These are phyloP conservation scores for Yarrowia bubula DNA, from an alignment of 805 yeast species.

Conservation along the genomic window DNA sequence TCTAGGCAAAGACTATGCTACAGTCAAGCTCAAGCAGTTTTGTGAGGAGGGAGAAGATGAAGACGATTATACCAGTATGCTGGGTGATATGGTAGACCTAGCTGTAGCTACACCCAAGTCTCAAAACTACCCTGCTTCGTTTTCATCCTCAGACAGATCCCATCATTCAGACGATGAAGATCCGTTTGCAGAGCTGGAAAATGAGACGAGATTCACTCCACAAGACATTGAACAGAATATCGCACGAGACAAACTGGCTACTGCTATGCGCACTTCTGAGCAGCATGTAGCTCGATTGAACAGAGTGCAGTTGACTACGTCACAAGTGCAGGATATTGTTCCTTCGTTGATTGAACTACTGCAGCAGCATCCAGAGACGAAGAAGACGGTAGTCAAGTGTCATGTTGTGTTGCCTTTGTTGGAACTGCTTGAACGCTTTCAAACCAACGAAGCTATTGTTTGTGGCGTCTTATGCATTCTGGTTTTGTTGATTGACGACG, in stretches of 20 bases:
- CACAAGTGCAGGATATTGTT: slow-evolving; percentile 8
- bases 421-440: slow-evolving; percentile 30
- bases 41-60: slow-evolving; percentile 30
- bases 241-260: slow-evolving; percentile 29
- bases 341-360: neutral
- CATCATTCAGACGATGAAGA: slow-evolving; percentile 28
- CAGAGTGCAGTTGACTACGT: neutral
- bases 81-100: slow-evolving; percentile 24
- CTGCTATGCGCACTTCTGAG: slow-evolving; percentile 7
- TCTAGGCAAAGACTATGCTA: neutral
- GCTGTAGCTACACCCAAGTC: slow-evolving; percentile 25
- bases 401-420: slow-evolving; percentile 34
- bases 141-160: slow-evolving; percentile 11
- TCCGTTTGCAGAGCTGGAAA: slow-evolving; percentile 28
- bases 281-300: slow-evolving; percentile 8
- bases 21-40: slow-evolving; percentile 3
- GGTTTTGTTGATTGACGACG: slow-evolving; percentile 11
- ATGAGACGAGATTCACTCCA: slow-evolving; percentile 31
- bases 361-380: slow-evolving; percentile 29
- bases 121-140: slow-evolving; percentile 6
- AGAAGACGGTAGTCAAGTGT: slow-evolving; percentile 28
- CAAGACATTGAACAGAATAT: slow-evolving; percentile 30
- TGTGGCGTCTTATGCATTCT: slow-evolving; percentile 9
- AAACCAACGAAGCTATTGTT: slow-evolving; percentile 16
- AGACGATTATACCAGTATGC: slow-evolving; percentile 32